Conservation (phyloP, 805 yeast species). For the Schizosaccharomyces osmophilus region DNA sequence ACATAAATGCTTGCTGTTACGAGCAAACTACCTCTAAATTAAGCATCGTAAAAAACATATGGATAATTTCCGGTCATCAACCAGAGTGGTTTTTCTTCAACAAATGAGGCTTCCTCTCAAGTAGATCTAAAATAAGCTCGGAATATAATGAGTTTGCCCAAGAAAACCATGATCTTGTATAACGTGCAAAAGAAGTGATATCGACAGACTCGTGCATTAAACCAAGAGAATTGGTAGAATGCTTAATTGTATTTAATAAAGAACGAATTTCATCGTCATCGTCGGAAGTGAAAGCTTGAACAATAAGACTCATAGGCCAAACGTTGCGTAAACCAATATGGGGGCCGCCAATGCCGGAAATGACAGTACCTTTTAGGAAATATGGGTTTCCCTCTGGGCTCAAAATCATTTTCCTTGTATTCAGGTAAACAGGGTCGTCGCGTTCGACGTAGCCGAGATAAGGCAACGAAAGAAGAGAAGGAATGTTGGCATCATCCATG, state of each 20-base stretch:
- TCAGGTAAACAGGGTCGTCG: conserved; percentile 39
- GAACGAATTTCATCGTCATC: conserved; percentile 42
- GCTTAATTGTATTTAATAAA: conserved; percentile 26
- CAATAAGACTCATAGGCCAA: conserved; percentile 76
- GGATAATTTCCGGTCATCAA: no score
- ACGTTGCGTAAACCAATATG: conserved; percentile 61
- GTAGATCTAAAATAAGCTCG: conserved; percentile 56
- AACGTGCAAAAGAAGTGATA: conserved; percentile 29
- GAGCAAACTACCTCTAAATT: no score
- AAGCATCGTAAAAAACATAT: no score
- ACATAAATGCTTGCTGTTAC: no score
- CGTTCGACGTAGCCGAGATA: conserved; percentile 38
- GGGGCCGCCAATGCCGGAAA: conserved; percentile 76
- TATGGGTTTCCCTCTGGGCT: conserved; percentile 56
- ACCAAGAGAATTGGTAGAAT: conserved; percentile 49
- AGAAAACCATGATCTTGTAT: conserved; percentile 73
- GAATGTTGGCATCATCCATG: conserved; percentile 78
- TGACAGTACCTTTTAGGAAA: conserved; percentile 33
- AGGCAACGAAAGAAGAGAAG: conserved; percentile 51
- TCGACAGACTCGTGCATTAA: conserved; percentile 63
- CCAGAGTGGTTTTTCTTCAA: conserved; percentile 12
- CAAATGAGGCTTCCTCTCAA: conserved; percentile 46
- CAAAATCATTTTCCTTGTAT: conserved; percentile 55
- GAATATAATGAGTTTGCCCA: conserved; percentile 90
- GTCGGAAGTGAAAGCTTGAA: conserved; percentile 48